Evolutionary conservation across 306 rosid genomes (phyloP), one percentile per base, ranked within the genome.

Genomic region (Senna siamea): DNA sequence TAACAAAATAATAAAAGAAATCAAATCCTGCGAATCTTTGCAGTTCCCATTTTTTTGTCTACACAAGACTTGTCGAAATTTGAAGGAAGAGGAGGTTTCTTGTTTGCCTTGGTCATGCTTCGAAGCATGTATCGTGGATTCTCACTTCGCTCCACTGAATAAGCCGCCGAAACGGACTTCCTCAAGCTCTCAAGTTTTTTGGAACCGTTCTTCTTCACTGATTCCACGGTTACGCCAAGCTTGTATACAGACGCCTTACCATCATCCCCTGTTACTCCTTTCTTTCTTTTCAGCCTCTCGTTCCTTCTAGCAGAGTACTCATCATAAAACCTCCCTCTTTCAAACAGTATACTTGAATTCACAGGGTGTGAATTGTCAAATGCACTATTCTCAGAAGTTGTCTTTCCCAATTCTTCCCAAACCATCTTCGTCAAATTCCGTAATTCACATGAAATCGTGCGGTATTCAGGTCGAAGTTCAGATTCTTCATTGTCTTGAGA

Each of bases 71-170:
- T 92, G n/a, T 76, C 89, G 19, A 54, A 53, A 20, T 69, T 83
- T 0, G 72, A 15, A 28, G 91, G 78, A 28, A 86, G 82, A 58
- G 97, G 96, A 47, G 96, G 99, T 28, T 87, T 94, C 83, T 87
- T 92, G 17, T 80, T 92, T 35, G 89, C 99, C 77, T 92, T 94
- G 58, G 76, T 84, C 93, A 82, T 88, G 75, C 99, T 94, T 54
- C 99, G 78, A 44, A 94, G 88, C 95, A 85, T 76, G 76, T 94
- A 94, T 78, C 99, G 82, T 0, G 99, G 96, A 43, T 93, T 77
- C 81, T 84, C 89, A 64, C 57, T 76, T 64, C 53, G 77, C 70
- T 83, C 90, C 23, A 71, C 80, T 0, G 92, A 76, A 12, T 80
- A 89, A 17, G 96, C 93, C 0, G 90, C 84, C 11, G 91, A 78